Evolutionary conservation across 2,329 filamentous ascomycete genomes (phyloP).

Genomic region (Fragosphaeria purpurea): DNA sequence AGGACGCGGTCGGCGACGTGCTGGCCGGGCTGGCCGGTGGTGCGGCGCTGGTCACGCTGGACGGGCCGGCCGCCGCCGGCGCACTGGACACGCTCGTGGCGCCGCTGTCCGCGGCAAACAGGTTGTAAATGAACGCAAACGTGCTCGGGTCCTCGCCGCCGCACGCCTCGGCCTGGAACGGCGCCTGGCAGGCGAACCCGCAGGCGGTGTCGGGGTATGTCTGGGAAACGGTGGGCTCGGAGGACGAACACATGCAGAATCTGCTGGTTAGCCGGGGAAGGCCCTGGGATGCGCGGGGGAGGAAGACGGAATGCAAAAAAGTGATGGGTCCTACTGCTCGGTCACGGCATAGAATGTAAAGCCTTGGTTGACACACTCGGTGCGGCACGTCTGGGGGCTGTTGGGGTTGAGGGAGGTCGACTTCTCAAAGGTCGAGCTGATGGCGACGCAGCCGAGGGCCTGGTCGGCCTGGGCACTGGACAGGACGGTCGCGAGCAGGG

Average conservation of each 20-base stretch:
- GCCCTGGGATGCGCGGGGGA: neutral
- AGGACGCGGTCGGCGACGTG: neutral
- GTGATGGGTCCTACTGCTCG: conserved; percentile 5
- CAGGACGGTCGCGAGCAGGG: conserved; percentile 4
- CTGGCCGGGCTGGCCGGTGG: neutral
- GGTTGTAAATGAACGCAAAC: conserved; percentile 13
- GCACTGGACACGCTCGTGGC: neutral
- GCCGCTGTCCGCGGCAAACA: conserved; percentile 3
- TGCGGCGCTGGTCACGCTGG: neutral
- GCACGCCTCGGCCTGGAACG: conserved; percentile 8
- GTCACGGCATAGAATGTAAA: conserved; percentile 12
- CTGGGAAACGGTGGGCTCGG: conserved; percentile 9
- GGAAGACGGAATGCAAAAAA: neutral
- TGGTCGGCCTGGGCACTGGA: conserved; percentile 5
- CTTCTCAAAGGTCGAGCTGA: conserved; percentile 12
- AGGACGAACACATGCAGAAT: conserved; percentile 11
- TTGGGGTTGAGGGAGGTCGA: conserved; percentile 6
- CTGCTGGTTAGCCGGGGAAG: neutral
- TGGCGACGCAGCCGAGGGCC: conserved; percentile 11
- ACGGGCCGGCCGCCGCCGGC: neutral
- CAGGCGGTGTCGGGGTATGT: conserved; percentile 11
- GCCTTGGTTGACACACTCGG: conserved; percentile 6
- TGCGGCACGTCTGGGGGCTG: conserved; percentile 9
- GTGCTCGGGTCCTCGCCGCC: conserved; percentile 9
- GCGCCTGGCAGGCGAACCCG: conserved; percentile 8